Evolutionary conservation across 345 rosid species (phyloP).

Genomic region (Eucalyptus viminalis): DNA sequence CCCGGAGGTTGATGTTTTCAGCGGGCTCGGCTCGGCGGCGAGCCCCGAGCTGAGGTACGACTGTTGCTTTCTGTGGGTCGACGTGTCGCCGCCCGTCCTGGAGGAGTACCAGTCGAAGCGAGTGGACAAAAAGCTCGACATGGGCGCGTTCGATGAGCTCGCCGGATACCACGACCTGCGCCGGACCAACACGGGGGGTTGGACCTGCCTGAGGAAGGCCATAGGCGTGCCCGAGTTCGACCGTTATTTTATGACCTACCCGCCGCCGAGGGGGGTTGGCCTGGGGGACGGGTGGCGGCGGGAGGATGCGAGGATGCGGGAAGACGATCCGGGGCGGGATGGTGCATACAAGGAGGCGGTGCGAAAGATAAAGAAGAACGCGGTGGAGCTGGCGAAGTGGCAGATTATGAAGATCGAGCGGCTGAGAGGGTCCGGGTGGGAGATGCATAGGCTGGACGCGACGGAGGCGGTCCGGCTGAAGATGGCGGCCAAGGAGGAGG

Average conservation of each 20-base stretch:
- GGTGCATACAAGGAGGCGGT: conserved; percentile 55
- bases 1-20: not conserved
- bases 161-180: conserved; percentile 23
- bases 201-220: conserved; percentile 50
- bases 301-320: not conserved
- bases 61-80: conserved; percentile 80
- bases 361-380: conserved; percentile 57
- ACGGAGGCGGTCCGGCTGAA: conserved; percentile 33
- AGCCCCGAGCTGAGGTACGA: conserved; percentile 41
- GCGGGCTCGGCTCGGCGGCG: not conserved
- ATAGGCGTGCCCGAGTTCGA: conserved; percentile 91
- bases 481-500: conserved; percentile 1
- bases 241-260: conserved; percentile 34
- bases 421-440: conserved; percentile 59
- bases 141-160: conserved; percentile 78
- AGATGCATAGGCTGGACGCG: conserved; percentile 57
- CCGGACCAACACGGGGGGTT: not conserved
- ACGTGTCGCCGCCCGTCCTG: conserved; percentile 46
- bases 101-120: conserved; percentile 39
- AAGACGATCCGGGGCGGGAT: conserved; percentile 3
- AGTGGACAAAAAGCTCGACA: conserved; percentile 80
- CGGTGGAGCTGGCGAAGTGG: conserved; percentile 59
- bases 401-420: conserved; percentile 55
- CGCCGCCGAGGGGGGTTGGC: conserved; percentile 6
- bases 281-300: not conserved